phyloP scores from a whole-genome alignment of 495 filamentous ascomycete genomes.

The Aspergillus carlsbadensis region DNA sequence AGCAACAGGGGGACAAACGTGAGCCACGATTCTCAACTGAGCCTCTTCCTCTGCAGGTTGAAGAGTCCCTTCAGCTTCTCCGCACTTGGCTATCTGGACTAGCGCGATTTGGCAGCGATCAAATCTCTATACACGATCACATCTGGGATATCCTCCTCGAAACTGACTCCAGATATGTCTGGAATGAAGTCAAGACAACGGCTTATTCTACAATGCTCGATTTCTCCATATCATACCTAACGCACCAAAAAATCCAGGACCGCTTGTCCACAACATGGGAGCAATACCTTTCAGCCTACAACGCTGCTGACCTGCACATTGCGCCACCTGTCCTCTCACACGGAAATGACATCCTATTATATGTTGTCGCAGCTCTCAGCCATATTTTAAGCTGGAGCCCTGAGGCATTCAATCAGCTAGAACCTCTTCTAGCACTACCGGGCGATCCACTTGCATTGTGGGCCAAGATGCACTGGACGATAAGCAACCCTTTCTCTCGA shows the following conservation, averaged over 20 bases:
- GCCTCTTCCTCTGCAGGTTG: neutral
- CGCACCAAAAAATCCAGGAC: neutral
- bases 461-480: neutral
- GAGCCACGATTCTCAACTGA: neutral
- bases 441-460: neutral
- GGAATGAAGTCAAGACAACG: neutral
- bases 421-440: neutral
- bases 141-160: neutral
- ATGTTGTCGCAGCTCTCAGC: neutral
- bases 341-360: neutral
- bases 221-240: neutral
- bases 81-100: neutral
- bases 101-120: neutral
- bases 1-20: neutral
- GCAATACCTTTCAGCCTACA: neutral
- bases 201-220: neutral
- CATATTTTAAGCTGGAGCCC: neutral
- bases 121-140: neutral
- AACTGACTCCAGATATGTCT: neutral
- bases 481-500: conserved; percentile 1
- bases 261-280: neutral
- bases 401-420: neutral
- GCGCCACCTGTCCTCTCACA: neutral
- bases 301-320: neutral
- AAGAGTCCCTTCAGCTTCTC: neutral